Base-by-base conservation (phyloP, 176 grass and related monocot species). In the Eleusine indica region DNA sequence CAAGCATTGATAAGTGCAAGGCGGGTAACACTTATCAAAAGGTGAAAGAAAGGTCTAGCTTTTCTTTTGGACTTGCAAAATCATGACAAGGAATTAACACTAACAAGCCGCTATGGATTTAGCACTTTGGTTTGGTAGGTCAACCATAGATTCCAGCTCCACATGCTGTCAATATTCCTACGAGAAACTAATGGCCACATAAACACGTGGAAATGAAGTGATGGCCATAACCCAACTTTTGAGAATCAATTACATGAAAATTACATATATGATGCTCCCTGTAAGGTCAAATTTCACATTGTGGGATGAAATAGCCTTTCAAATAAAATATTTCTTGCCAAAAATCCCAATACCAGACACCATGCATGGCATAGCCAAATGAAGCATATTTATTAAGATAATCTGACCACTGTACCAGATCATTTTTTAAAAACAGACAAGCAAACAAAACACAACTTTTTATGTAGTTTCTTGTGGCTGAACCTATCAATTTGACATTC, bases 401-500 rank as follows among this genome's bases (percentile, higher is more conserved):
- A 44, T 76, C 39, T 17, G 42, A 79, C 18, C 41, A 72, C 49
- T 79, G 19, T 30, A 44, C 7, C 25, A 73, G n/a, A 35, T 73
- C 46, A 19, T 32, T 80, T 39, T 66, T 6, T n/a, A 0, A 70
- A 67, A 70, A 57, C 17, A 17, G 16, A 52, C 22, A 37, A 80
- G 25, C 29, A 74, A 73, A 68, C 15, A 77, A 75, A 75, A 41
- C 47, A 58, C 15, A 44, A 76, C 54, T 3, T 30, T 51, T 1
- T 9, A 6, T 40, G 17, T 42, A 68, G 47, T 13, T 80, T 66
- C 21, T 65, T 86, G 46, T 16, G 48, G 11, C 47, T 80, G n/a
- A 80, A 86, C 64, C 18, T 16, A 85, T 57, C 53, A 54, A 71
- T 76, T 70, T 9, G 0, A 56, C 76, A 82, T 53, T 80, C 28